These are phyloP conservation scores for Oehlia diaphana DNA, from an alignment of 192 early-diverging fungal species.

Conservation along the genomic window DNA sequence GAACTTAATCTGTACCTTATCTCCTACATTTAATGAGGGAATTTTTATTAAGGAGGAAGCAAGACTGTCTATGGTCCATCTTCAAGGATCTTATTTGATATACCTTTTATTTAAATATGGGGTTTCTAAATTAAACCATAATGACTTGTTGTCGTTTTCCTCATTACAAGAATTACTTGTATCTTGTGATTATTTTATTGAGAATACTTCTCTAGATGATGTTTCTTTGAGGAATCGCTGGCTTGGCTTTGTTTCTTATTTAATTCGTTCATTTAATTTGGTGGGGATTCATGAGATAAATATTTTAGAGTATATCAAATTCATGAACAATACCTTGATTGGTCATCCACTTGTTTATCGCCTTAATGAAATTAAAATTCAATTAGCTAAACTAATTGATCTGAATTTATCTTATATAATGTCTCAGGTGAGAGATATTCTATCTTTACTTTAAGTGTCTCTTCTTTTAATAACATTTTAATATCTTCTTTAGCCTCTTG, in stretches of 20 bases:
- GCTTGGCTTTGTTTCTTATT: slow-evolving; percentile 33
- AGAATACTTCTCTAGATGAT: slow-evolving; percentile 48
- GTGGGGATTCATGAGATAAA: not conserved
- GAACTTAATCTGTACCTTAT: slow-evolving; percentile 31
- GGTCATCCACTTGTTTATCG: not conserved
- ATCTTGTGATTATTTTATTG: slow-evolving; percentile 53
- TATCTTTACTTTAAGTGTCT: not conserved
- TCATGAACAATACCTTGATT: not conserved
- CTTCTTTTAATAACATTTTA: not conserved
- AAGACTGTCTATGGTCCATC: slow-evolving; percentile 47
- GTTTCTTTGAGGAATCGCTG: slow-evolving; percentile 43
- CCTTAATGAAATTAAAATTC: slow-evolving; percentile 3
- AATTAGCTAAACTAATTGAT: not conserved
- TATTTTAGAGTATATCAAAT: slow-evolving; percentile 5
- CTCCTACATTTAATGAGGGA: slow-evolving; percentile 48
- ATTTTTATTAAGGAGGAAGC: slow-evolving; percentile 57
- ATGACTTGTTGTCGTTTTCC: not conserved
- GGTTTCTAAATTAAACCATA: slow-evolving; percentile 6
- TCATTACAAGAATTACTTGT: slow-evolving; percentile 32
- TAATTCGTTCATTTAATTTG: not conserved
- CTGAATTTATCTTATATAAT: not conserved
- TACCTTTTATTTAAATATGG: slow-evolving; percentile 39
- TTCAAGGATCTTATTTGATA: slow-evolving; percentile 58
- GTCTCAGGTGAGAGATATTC: slow-evolving; percentile 1
- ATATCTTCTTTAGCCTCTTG: slow-evolving; percentile 10